Base-by-base conservation (phyloP, 75 land plant species). In the Selaginella tamariscina region DNA sequence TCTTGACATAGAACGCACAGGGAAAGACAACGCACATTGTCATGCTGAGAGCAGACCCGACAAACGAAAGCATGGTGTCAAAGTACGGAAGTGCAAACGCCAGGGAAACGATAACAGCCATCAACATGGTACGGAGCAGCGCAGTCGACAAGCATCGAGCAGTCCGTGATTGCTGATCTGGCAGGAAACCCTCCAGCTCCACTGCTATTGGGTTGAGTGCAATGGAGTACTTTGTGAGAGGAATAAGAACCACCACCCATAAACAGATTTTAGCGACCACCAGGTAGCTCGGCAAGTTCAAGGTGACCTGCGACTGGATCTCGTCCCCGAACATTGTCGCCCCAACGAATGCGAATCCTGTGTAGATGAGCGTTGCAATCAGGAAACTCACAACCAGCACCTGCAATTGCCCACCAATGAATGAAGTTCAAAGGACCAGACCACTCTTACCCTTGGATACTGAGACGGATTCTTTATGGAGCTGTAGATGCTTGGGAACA, bases 241-340 rank as follows among this genome's bases (percentile, higher is more conserved):
- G 89, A 22, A 86, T 86, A n/a, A 82, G 67, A 9, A 86, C 84
- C 0, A 84, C 84, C 27, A 86, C 86, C 89, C 89, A 86, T 2
- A 86, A 66, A 0, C 84, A 84, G 22, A 86, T 78, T 67, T 86
- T 84, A 0, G 87, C 82, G 24, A 66, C 67, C 13, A 84, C 22
- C 1, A 77, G 77, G 32, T 82, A 77, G 15, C 21, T 79, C 0
- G 89, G 91, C 91, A 87, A 84, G 80, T 78, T 87, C 21, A 87
- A 82, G 21, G 91, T 87, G 29, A 87, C 76, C 60, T 87, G 91
- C 33, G 88, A 66, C 18, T 56, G 69, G 28, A 85, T 82, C 0
- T 49, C 26, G 0, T 80, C 75, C 11, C 87, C 88, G 18, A 49
- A 54, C 82, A 87, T 56, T 83, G 75, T 18, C 85, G 87, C 0